Conservation (phyloP, 352 stramenopile species). For the Phytophthora megakarya region DNA sequence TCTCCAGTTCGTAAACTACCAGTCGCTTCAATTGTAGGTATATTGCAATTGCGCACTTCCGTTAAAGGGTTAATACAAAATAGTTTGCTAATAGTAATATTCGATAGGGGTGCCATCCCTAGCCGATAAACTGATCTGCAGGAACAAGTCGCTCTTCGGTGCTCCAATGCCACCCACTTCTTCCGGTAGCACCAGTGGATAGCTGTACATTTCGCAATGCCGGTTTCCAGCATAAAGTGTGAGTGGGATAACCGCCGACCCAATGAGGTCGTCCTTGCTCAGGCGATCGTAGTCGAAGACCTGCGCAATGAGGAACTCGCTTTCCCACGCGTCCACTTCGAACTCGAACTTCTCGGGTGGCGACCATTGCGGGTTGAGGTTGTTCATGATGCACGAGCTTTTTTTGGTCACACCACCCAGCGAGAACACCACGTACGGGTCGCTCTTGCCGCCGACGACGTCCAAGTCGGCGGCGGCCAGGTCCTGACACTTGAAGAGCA, state of each 20-base stretch:
- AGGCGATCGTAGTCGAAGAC: slow-evolving; percentile 80
- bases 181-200: slow-evolving; percentile 69
- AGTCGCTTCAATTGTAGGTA: background rate
- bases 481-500: slow-evolving; percentile 71
- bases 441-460: slow-evolving; percentile 68
- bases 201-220: slow-evolving; percentile 71
- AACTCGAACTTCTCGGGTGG: slow-evolving; percentile 81
- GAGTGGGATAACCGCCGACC: slow-evolving; percentile 67
- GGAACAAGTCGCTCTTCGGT: slow-evolving; percentile 59
- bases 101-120: slow-evolving; percentile 57
- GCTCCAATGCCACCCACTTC: slow-evolving; percentile 48
- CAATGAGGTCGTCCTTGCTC: slow-evolving; percentile 73
- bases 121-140: slow-evolving; percentile 67
- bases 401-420: slow-evolving; percentile 53
- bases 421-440: slow-evolving; percentile 76
- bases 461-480: slow-evolving; percentile 54
- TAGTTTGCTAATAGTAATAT: slow-evolving; percentile 41
- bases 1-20: background rate
- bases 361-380: slow-evolving; percentile 71
- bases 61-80: slow-evolving; percentile 26
- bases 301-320: slow-evolving; percentile 65
- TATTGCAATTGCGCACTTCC: slow-evolving; percentile 10
- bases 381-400: slow-evolving; percentile 69
- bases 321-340: slow-evolving; percentile 60
- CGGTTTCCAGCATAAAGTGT: slow-evolving; percentile 60